Evolutionary conservation across 495 filamentous ascomycete genomes (phyloP), one percentile per base, ranked within the genome.

Genomic region (Hypoxylon trugodes): DNA sequence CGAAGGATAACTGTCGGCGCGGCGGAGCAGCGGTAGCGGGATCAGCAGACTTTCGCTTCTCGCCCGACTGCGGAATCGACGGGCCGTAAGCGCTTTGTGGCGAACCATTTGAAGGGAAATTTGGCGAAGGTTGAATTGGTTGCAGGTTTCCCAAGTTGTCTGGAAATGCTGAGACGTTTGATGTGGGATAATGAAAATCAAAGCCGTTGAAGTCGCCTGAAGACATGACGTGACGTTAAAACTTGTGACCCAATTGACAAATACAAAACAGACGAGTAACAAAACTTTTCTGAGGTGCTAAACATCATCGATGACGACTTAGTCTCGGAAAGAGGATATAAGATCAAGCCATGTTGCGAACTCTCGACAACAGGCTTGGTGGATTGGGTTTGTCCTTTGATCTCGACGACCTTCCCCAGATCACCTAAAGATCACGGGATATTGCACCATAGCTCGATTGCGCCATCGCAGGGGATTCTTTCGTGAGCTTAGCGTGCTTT

Each of bases 31-130:
- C 63, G 15, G n/a, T n/a, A n/a, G 81, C 76, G 2, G 61, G 30
- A 19, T 61, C 62, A 16, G 79, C 46, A 16, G 81, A 69, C 67
- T 86, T 83, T 57, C 82, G 80, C 73, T 86, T 86, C 25, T 82
- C 77, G 40, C 77, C 80, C n/a, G 75, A 56, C 2, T 59, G 61
- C 46, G 72, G 65, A 18, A 74, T 59, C 16, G 76, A 60, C 25
- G 76, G 65, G 59, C 76, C 74, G 65, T 81, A 82, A 52, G 73
- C 70, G 47, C 73, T 70, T 54, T 74, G 69, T 40, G 73, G 79
- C 53, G 40, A 81, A 60, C 56, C 76, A 74, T 37, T 78, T 21
- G 35, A 70, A 59, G 63, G 69, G 60, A 66, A 76, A 61, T 70
- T 76, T 68, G 69, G 76, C 62, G 52, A 70, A 43, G 76, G 75